Evolutionary conservation across 2,329 filamentous ascomycete genomes (phyloP).

Genomic region (Pezicula neosporulosa): DNA sequence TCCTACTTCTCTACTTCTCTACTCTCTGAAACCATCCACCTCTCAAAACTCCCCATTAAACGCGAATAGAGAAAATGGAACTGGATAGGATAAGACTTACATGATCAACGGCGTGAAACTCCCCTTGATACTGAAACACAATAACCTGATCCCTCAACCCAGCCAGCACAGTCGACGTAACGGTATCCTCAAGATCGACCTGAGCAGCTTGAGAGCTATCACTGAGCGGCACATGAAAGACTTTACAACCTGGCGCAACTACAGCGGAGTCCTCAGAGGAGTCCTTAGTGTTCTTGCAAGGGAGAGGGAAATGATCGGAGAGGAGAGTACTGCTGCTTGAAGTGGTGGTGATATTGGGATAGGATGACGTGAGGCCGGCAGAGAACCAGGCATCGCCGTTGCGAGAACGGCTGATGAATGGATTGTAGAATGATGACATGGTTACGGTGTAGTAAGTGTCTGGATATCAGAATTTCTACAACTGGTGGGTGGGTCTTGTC

Average conservation of each 20-base stretch:
- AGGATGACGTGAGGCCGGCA: neutral
- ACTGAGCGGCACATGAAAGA: conserved; percentile 46
- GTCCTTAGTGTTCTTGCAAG: conserved; percentile 32
- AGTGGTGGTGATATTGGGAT: neutral
- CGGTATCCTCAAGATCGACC: conserved; percentile 27
- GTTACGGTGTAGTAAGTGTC: no score
- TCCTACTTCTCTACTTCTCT: neutral
- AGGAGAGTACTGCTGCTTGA: neutral
- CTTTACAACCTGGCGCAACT: conserved; percentile 50
- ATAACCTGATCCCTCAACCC: conserved; percentile 55
- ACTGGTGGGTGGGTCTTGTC: no score
- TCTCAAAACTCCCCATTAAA: neutral
- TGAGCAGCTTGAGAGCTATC: conserved; percentile 34
- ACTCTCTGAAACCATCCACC: neutral
- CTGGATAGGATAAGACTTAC: conserved; percentile 39
- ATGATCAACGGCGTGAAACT: conserved; percentile 66
- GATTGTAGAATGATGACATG: neutral
- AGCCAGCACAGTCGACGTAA: conserved; percentile 10
- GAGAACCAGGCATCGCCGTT: neutral
- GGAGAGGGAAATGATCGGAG: conserved; percentile 26
- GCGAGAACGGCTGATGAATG: neutral
- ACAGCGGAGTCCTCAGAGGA: no score
- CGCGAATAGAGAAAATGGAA: conserved; percentile 1
- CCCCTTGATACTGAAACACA: conserved; percentile 58
- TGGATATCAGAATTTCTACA: no score